phyloP scores from a whole-genome alignment of 768 basidiomycete genomes.

The Boletellus sp. region DNA sequence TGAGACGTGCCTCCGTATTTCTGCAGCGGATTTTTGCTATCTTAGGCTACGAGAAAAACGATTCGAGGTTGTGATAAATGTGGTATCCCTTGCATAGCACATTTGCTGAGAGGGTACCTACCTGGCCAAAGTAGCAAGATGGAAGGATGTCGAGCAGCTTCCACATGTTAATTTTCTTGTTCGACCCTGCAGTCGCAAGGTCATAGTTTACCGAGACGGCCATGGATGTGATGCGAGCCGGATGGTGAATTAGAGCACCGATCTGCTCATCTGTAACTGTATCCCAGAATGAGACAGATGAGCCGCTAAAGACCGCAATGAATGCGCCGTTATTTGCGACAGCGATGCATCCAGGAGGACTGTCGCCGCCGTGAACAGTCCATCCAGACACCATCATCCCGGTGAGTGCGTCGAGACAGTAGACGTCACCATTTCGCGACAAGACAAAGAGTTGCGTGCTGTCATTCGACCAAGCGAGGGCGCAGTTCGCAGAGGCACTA shows the following conservation, averaged over 20 bases:
- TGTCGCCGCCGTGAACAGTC: background rate
- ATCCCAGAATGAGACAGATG: background rate
- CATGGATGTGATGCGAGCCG: background rate
- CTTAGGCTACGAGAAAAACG: no score
- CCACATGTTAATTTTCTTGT: no score
- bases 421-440: background rate
- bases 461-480: background rate
- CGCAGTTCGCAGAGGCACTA: no score
- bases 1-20: background rate
- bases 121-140: no score
- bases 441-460: background rate
- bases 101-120: background rate
- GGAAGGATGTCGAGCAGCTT: no score
- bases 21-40: background rate
- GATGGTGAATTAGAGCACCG: background rate
- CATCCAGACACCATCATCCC: background rate
- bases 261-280: background rate
- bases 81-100: no score
- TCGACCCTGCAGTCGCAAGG: no score
- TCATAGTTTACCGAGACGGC: background rate
- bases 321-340: background rate
- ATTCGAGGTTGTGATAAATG: background rate
- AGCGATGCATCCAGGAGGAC: constrained; percentile 1
- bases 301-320: no score
- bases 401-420: background rate